Base-by-base conservation (phyloP, 352 stramenopile species). In the Phytophthora aleatoria region DNA sequence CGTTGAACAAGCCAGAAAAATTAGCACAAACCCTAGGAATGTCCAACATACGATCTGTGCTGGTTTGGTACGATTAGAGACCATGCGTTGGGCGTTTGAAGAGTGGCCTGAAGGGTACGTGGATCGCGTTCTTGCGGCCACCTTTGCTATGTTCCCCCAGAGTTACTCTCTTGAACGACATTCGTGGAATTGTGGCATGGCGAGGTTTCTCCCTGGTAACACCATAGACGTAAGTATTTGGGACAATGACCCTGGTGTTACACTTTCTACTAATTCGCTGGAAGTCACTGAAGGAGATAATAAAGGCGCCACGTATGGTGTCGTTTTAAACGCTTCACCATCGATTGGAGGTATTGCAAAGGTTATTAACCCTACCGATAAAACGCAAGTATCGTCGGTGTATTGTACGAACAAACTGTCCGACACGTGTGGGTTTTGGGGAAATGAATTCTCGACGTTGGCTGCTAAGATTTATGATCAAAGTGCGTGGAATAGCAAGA, bases 171-270 rank as follows among this genome's bases (percentile, higher is more conserved):
- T 67, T 6, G 67, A 84, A 11, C 60, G 83, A 1, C 81, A 89
- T 64, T 54, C 87, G 0, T 94, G 83, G 83, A 90, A 91, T 35
- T 94, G 85, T 20, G 85, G 83, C 0, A 74, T 81, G 58, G 69
- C 65, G 0, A 68, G 50, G 3, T 89, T 91, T 49, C 60, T 71
- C 16, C 69, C 75, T 3, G 53, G 35, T 6, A 82, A 52, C 49
- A 77, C 47, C 13, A 69, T 92, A 28, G 69, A 79, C 30, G 74
- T 92, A 28, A 94, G 66, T 27, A 69, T 92, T n/a, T 89, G 83
- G 83, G 85, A 94, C 45, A 94, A 94, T 41, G 85, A 94, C 20
- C 71, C 83, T 6, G 83, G 83, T 3, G 62, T 94, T 10, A 94
- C 85, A 5, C 48, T 92, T 2, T 92, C 85, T 2, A 72, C 48